Base-by-base conservation (phyloP, 345 rosid genomes). In the Linum usitatissimum region DNA sequence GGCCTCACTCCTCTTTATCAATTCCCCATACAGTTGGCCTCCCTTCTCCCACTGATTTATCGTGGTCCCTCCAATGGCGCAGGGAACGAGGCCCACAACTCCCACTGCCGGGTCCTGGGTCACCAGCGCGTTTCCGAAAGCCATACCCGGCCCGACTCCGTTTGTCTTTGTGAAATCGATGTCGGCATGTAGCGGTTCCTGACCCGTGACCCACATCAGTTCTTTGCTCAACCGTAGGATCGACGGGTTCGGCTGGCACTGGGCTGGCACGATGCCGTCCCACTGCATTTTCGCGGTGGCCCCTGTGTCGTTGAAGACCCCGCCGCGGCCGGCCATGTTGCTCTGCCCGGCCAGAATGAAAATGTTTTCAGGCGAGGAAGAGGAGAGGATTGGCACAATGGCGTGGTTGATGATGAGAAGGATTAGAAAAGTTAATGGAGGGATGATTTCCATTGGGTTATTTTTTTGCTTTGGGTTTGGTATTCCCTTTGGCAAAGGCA, bases 271-370 rank as follows among this genome's bases (percentile, higher is more conserved):
- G 36, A 54, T 14, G 9, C 76, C 62, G 28, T 72, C 71, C 76
- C 76, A 72, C 19, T 48, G 31, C 21, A 30, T 3, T 5, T 13
- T 54, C 3, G 64, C 76, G 57, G 57, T 59, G 23, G 53, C 39
- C n/a, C n/a, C n/a, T 18, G 64, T 59, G 53, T 51, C 7, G 65
- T 59, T 63, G 65, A 54, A 5, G 1, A 71, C 64, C 57, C 76
- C 71, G 34, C 76, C 76, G 4, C 76, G 68, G 21, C 76, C 76
- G 45, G 76, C 76, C 76, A 72, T 72, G 65, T 72, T 72, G 71
- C 76, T 72, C 54, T 72, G 76, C 18, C 76, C 76, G 31, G 76
- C 76, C 3, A 72, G 65, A 42, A 72, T 72, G 30, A 63, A 67
- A 23, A 72, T 55, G 68, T 67, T 64, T 13, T 34, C 30, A 39